Evolutionary conservation across 352 stramenopile species (phyloP), one percentile per base, ranked within the genome.

Genomic region (Blastocystis sp.): DNA sequence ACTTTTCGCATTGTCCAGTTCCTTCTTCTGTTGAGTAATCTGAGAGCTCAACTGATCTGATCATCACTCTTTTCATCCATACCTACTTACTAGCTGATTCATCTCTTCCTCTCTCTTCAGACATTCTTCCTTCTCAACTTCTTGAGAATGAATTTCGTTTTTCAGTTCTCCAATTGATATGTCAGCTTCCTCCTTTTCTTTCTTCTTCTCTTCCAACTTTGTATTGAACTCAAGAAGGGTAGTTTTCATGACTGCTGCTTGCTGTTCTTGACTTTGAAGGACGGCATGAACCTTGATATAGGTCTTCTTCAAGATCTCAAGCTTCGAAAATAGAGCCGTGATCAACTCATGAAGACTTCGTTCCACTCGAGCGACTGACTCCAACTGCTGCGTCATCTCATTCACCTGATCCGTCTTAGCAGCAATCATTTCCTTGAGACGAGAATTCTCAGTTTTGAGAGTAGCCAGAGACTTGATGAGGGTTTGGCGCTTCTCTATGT

Each of bases 391-490:
- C 15, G 48, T 64, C 73, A 84, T 84, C 54, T 84, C 48, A 24
- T 84, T 30, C 48, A 84, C 48, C n/a, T 68, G 73, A 33, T 84
- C 42, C n/a, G 73, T 66, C 15, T 60, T 58, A 9, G 53, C n/a
- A 9, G 73, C 15, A 24, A 84, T 64, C 35, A 42, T 33, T 44
- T 84, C 73, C 33, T 44, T 84, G 15, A 84, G n/a, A 27, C 73
- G 73, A 30, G 73, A 84, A 24, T 84, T 84, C 30, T 84, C 73
- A 3, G 73, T 84, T 69, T 84, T 84, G 22, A 84, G 56, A 19
- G 73, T 84, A 6, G 73, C 53, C 35, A 84, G 30, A 24, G 73
- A 84, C 73, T 66, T 66, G 22, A 84, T 84, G 53, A 84, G 73
- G 17, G 53, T 68, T 66, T 84, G 73, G 15, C 73, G 73, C 30